These are phyloP conservation scores for Betula pendula DNA, from an alignment of 306 rosid species.

Conservation along the genomic window DNA sequence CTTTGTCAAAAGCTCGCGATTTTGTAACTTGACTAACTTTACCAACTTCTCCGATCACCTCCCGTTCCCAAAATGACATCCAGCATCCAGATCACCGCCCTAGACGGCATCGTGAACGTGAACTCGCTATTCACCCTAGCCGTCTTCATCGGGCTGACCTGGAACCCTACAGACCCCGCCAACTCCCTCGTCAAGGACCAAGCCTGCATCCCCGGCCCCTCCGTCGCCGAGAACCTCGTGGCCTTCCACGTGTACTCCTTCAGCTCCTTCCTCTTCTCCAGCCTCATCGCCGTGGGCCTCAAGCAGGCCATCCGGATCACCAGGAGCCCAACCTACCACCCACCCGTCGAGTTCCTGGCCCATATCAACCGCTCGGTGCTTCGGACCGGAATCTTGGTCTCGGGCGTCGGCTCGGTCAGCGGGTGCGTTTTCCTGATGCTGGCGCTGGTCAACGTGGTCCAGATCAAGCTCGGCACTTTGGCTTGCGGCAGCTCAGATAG, in stretches of 20 bases:
- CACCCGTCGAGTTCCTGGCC: conserved; percentile 43
- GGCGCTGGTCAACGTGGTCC: conserved; percentile 71
- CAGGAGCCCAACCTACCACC: conserved; percentile 44
- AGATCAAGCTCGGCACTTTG: conserved; percentile 86
- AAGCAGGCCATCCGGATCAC: conserved; percentile 80
- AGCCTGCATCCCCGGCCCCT: conserved; percentile 50
- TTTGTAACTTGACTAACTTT: too few relatives aligned
- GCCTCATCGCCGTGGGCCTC: conserved; percentile 82
- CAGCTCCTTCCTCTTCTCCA: conserved; percentile 97
- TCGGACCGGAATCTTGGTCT: conserved; percentile 80
- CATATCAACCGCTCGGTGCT: conserved; percentile 53
- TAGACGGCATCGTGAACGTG: conserved; percentile 79
- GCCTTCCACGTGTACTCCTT: conserved; percentile 93
- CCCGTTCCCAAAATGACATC: conserved; percentile 39
- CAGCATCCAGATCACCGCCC: conserved; percentile 66
- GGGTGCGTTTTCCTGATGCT: conserved; percentile 74
- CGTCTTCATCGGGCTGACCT: conserved; percentile 80
- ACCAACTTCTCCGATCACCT: not conserved
- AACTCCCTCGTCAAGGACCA: conserved; percentile 44
- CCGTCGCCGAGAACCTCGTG: conserved; percentile 68
- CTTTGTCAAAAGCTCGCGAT: too few relatives aligned
- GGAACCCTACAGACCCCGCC: conserved; percentile 70
- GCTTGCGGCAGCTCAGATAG: conserved; percentile 61
- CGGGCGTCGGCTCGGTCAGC: conserved; percentile 63
- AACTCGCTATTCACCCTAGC: conserved; percentile 88